These are phyloP conservation scores for Cladorrhinum sp. DNA, from an alignment of 2,329 filamentous ascomycete species.

Conservation along the genomic window DNA sequence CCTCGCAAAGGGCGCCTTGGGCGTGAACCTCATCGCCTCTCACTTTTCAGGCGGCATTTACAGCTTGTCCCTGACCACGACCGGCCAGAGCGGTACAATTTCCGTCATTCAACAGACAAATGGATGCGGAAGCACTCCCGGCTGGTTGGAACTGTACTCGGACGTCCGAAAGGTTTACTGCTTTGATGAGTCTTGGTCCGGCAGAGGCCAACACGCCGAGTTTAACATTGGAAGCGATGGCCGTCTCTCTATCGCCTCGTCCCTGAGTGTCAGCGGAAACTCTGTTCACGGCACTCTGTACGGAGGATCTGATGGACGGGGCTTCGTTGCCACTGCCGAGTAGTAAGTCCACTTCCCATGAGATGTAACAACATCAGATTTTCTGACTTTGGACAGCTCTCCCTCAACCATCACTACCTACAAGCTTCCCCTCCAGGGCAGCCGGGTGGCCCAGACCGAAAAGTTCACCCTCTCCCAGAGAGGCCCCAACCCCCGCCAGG, in stretches of 20 bases:
- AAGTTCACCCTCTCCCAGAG: slow-evolving; percentile 41
- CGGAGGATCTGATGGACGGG: slow-evolving; percentile 36
- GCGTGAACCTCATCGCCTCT: slow-evolving; percentile 22
- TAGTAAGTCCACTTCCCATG: slow-evolving; percentile 35
- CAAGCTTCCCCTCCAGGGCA: slow-evolving; percentile 32
- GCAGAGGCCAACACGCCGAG: slow-evolving; percentile 20
- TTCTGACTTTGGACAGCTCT: slow-evolving; percentile 32
- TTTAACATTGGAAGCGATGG: slow-evolving; percentile 27
- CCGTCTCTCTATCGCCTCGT: slow-evolving; percentile 36
- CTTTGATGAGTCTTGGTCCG: slow-evolving; percentile 27
- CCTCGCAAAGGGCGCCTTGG: slow-evolving; percentile 16
- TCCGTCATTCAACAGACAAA: slow-evolving; percentile 20
- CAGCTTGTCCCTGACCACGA: slow-evolving; percentile 17
- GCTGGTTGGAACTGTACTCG: slow-evolving; percentile 22
- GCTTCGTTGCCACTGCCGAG: slow-evolving; percentile 43
- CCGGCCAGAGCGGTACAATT: slow-evolving; percentile 19
- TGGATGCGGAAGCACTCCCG: slow-evolving; percentile 24
- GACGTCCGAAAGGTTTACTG: slow-evolving; percentile 24
- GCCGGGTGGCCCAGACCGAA: slow-evolving; percentile 29
- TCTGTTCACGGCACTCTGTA: slow-evolving; percentile 42
- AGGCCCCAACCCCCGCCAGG: slow-evolving; percentile 49
- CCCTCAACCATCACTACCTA: slow-evolving; percentile 44
- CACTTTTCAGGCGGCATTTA: slow-evolving; percentile 23
- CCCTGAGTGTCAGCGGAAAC: slow-evolving; percentile 32
- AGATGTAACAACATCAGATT: not conserved